Conservation (phyloP, 2,329 filamentous ascomycete species). For the Sporothrix euskadiensis region DNA sequence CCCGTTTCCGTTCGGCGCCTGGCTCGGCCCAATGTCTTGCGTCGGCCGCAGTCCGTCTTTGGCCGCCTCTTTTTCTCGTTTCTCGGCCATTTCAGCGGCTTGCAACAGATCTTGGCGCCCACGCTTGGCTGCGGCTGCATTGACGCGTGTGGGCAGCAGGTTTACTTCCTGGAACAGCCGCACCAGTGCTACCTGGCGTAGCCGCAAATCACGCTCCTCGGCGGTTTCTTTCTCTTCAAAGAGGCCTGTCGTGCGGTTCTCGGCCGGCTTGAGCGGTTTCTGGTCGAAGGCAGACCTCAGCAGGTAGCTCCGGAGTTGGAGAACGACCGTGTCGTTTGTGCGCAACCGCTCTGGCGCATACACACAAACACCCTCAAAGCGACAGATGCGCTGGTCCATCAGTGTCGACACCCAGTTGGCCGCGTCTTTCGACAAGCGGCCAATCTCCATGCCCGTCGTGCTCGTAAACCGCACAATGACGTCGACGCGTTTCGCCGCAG, state of each 20-base stretch:
- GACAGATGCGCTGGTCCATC: conserved; percentile 86
- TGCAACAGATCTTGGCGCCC: conserved; percentile 81
- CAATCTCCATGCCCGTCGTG: conserved; percentile 74
- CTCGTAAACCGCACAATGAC: conserved; percentile 92
- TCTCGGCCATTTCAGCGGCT: conserved; percentile 85
- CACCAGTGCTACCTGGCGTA: conserved; percentile 84
- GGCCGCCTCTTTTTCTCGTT: conserved; percentile 60
- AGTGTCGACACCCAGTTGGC: conserved; percentile 91
- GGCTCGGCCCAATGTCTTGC: neutral
- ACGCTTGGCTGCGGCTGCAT: conserved; percentile 71
- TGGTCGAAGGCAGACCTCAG: conserved; percentile 72
- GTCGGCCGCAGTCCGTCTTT: conserved; percentile 35
- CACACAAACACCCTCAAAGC: conserved; percentile 83
- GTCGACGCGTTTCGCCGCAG: conserved; percentile 70
- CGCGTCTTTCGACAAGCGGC: conserved; percentile 80
- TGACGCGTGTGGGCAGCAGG: conserved; percentile 72
- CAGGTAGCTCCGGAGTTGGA: conserved; percentile 80
- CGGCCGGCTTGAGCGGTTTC: conserved; percentile 60
- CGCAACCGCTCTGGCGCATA: conserved; percentile 81
- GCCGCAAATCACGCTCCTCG: conserved; percentile 79
- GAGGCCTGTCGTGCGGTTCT: conserved; percentile 70
- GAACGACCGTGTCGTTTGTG: conserved; percentile 91
- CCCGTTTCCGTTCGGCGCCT: neutral
- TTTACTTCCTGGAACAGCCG: conserved; percentile 88
- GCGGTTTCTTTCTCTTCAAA: conserved; percentile 84